Conservation (phyloP, 208 protist species). For the Leishmania mexicana region DNA sequence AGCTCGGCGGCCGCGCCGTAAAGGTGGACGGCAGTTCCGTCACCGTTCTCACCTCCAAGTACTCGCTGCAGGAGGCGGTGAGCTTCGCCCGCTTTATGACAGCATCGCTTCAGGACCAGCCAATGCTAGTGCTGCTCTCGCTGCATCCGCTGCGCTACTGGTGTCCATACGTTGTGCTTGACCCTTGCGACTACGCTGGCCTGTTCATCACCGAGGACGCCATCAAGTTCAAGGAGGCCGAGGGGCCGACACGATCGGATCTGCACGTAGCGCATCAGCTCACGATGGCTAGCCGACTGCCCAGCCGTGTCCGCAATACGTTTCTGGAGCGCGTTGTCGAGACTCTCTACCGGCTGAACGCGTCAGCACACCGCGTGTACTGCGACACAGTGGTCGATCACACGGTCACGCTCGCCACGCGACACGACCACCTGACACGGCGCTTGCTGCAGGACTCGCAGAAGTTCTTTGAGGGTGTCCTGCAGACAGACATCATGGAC, state of each 20-base stretch:
- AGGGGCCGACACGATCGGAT: constrained; percentile 25
- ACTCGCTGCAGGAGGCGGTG: constrained; percentile 74
- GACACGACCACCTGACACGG: constrained; percentile 55
- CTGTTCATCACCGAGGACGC: constrained; percentile 60
- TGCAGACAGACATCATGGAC: constrained; percentile 81
- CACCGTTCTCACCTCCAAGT: constrained; percentile 81
- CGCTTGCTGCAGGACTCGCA: constrained; percentile 40
- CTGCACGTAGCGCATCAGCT: constrained; percentile 49
- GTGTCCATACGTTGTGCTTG: constrained; percentile 73
- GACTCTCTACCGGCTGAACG: constrained; percentile 25
- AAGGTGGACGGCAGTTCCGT: constrained; percentile 78
- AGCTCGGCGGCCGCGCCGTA: constrained; percentile 83
- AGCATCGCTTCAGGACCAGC: constrained; percentile 80
- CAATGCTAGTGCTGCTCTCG: constrained; percentile 87
- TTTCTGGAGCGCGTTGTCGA: constrained; percentile 37
- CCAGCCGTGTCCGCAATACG: constrained; percentile 35
- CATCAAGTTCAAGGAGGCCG: constrained; percentile 22
- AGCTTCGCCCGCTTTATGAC: constrained; percentile 82
- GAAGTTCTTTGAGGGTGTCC: constrained; percentile 44
- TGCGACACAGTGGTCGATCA: constrained; percentile 53
- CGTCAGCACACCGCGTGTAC: constrained; percentile 33
- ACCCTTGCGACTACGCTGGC: constrained; percentile 68
- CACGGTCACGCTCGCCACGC: constrained; percentile 69
- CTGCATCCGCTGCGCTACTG: constrained; percentile 82
- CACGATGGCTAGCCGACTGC: constrained; percentile 56